Evolutionary conservation across 1,284 basidiomycete genomes (phyloP).

Genomic region (Ceratobasidium sp.): DNA sequence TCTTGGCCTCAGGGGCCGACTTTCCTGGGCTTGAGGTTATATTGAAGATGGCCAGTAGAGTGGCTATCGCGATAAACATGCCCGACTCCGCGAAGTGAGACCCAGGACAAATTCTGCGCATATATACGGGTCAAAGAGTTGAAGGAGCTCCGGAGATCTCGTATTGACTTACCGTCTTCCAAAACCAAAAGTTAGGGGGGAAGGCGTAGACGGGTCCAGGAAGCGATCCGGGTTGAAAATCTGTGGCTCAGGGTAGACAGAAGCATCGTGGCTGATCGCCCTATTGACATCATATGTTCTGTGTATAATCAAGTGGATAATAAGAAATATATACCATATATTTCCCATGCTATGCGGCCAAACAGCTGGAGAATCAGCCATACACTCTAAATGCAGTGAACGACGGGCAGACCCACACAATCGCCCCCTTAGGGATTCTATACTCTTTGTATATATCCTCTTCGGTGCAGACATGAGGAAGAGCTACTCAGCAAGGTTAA

Average conservation of each 20-base stretch:
- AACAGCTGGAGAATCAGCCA: too few species aligned
- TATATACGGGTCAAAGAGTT: too few species aligned
- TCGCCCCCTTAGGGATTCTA: conserved; percentile 47
- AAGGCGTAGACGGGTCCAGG: conserved; percentile 12
- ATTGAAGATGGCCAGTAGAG: neutral
- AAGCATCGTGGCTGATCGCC: conserved; percentile 44
- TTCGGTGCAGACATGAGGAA: conserved; percentile 43
- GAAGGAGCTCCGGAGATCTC: too few species aligned
- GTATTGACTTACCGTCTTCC: neutral
- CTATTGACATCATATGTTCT: conserved; percentile 1
- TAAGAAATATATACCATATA: neutral
- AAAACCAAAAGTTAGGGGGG: conserved; percentile 1
- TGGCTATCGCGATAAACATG: neutral
- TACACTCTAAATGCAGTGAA: neutral
- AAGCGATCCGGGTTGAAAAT: conserved; percentile 49
- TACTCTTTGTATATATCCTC: conserved; percentile 49
- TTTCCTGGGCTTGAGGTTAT: too few species aligned
- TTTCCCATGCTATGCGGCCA: neutral
- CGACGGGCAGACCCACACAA: conserved; percentile 39
- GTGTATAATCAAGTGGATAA: neutral
- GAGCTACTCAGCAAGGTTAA: neutral
- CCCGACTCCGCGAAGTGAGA: conserved; percentile 13
- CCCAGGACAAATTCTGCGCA: conserved; percentile 11
- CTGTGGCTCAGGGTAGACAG: conserved; percentile 45
- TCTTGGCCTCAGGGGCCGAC: too few species aligned